Evolutionary conservation across 2,329 filamentous ascomycete genomes (phyloP), one percentile per base, ranked within the genome.

Genomic region (Podosphaera fusca): DNA sequence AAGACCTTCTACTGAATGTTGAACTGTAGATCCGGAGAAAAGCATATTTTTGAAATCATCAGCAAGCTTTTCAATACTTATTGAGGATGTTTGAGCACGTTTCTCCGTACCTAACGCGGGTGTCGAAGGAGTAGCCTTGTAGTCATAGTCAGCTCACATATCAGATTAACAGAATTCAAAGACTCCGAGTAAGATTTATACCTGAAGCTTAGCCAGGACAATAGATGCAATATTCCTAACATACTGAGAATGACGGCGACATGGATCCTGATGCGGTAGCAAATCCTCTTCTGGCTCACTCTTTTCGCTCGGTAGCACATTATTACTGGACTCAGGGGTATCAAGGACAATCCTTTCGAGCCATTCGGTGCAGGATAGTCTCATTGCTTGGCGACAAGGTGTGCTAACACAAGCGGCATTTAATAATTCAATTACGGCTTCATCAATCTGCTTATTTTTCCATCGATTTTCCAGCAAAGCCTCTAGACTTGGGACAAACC

Each of bases 351-450:
- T 79, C 63, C 90, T 84, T 66, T 89, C 84, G 40, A 98, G 74
- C 87, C 90, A 96, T 57, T 86, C 81, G 36, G 79, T 74, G 68
- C 90, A 95, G 66, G 94, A 82, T 68, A 88, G 88, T 62, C 81
- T 78, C 59, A 96, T 85, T 7, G 85, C 84, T 62, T 89, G 85
- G 30, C 92, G 80, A 65, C 89, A 96, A 6, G 79, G 73, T 52
- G 80, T 76, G 66, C 94, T 85, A 69, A 95, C 85, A 69, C 88
- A 95, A 5, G 90, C 89, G 10, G 87, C 87, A 69, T 89, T 95
- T 58, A 98, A 75, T 71, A 98, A 80, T 65, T 95, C 86, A 62
- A 98, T 70, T 53, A 87, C 84, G 2, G 88, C 85, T 58, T 85
- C 83, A 69, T 95, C 88, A 30, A 96, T 84, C 64, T 87, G 87